Conservation (phyloP, 257 asterid genomes). For the Osmanthus fragrans region DNA sequence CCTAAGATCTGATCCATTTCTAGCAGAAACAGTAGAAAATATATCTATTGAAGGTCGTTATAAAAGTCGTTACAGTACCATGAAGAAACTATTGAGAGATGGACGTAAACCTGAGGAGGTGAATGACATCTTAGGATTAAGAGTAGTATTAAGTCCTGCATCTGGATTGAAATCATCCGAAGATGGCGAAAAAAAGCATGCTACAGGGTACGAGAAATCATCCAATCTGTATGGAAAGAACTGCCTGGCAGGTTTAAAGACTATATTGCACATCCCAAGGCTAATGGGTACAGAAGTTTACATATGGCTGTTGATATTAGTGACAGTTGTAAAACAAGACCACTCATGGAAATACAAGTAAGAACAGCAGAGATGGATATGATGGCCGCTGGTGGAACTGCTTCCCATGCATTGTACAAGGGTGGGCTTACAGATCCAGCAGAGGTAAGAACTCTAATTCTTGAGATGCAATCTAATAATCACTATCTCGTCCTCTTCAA, state of each 20-base stretch:
- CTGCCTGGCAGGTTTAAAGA: slow-evolving; percentile 82
- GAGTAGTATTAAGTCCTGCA: slow-evolving; percentile 60
- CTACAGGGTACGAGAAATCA: slow-evolving; percentile 77
- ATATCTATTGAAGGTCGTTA: slow-evolving; percentile 73
- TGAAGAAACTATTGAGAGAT: slow-evolving; percentile 86
- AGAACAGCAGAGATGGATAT: slow-evolving; percentile 87
- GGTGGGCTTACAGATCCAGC: slow-evolving; percentile 88
- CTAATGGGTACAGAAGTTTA: slow-evolving; percentile 83
- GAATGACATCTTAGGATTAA: slow-evolving; percentile 69
- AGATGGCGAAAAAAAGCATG: slow-evolving; percentile 73
- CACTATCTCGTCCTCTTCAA: slow-evolving; percentile 2
- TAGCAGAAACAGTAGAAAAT: slow-evolving; percentile 69
- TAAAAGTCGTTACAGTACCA: slow-evolving; percentile 88
- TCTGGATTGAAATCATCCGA: slow-evolving; percentile 38
- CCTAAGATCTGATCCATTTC: slow-evolving; percentile 56
- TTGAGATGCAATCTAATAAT: slow-evolving; percentile 3
- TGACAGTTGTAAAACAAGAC: slow-evolving; percentile 52
- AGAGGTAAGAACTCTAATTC: slow-evolving; percentile 48
- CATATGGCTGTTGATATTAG: slow-evolving; percentile 88
- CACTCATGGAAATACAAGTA: slow-evolving; percentile 88
- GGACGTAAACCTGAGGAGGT: slow-evolving; percentile 94
- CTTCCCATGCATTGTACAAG: slow-evolving; percentile 89
- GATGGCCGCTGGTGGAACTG: slow-evolving; percentile 88
- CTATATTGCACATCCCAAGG: slow-evolving; percentile 73
- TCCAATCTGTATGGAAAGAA: slow-evolving; percentile 73